A percentile compares a stretch with the other conserved stretches of the same genome.
These are phyloP conservation scores for Yamadazyma pseudoaaseri DNA, from an alignment of 1,139 yeast genomes.

Conservation along the genomic window DNA sequence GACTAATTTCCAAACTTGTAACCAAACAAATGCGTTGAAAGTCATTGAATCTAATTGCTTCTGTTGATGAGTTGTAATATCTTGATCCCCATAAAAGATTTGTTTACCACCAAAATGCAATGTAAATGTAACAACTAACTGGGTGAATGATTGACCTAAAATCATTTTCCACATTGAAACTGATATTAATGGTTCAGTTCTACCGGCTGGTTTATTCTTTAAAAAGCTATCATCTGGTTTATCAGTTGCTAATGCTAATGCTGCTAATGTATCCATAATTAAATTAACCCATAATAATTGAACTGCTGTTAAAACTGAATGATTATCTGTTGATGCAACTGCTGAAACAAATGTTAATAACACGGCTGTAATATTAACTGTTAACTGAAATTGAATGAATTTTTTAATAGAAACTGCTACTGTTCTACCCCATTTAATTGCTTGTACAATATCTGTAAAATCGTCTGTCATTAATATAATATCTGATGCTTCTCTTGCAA, in stretches of 20 bases:
- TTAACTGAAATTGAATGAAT: constrained; percentile 92
- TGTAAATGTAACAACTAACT: constrained; percentile 72
- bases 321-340: constrained; percentile 73
- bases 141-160: constrained; percentile 78
- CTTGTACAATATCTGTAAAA: constrained; percentile 91
- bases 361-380: constrained; percentile 96
- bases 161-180: constrained; percentile 99
- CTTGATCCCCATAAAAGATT: constrained; percentile 52
- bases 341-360: constrained; percentile 91
- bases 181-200: constrained; percentile 76
- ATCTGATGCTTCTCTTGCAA: constrained; percentile 94
- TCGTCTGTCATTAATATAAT: constrained; percentile 94
- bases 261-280: constrained; percentile 98
- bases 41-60: constrained; percentile 78
- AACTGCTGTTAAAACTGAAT: constrained; percentile 92
- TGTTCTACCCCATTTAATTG: constrained; percentile 99
- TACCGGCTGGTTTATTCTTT: constrained; percentile 81
- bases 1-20: constrained; percentile 91
- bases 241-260: constrained; percentile 96
- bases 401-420: constrained; percentile 93
- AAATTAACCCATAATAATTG: constrained; percentile 96
- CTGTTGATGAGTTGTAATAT: constrained; percentile 44
- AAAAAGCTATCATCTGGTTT: constrained; percentile 84
- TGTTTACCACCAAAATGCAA: constrained; percentile 75
- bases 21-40: constrained; percentile 95